These are phyloP conservation scores for Polyporus arcularius DNA, from an alignment of 768 basidiomycete species.

Conservation along the genomic window DNA sequence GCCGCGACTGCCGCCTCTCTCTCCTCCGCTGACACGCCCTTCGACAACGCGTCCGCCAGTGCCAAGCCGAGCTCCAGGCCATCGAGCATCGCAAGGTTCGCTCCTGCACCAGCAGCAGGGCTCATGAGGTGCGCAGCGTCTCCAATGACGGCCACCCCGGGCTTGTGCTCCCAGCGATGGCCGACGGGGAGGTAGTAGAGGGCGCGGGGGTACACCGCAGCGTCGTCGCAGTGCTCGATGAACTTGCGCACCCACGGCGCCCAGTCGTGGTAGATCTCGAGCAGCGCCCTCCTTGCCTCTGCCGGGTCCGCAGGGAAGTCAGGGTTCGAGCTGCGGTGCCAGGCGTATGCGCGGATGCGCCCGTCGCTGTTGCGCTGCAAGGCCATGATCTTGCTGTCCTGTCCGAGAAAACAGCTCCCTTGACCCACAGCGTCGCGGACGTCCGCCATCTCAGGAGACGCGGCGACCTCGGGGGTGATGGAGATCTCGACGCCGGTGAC, in stretches of 20 bases:
- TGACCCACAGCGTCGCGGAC: slow-evolving; percentile 24
- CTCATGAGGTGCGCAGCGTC: slow-evolving; percentile 42
- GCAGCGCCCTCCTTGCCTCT: slow-evolving; percentile 9
- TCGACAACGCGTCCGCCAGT: slow-evolving; percentile 1
- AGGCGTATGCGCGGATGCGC: slow-evolving; percentile 14
- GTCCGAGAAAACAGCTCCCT: slow-evolving; percentile 31
- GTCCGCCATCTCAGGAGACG: slow-evolving; percentile 1
- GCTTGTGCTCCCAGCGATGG: slow-evolving; percentile 13
- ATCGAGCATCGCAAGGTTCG: slow-evolving; percentile 37
- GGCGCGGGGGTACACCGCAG: slow-evolving; percentile 14
- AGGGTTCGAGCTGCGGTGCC: slow-evolving; percentile 1
- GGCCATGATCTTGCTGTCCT: slow-evolving; percentile 29
- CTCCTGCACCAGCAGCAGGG: slow-evolving; percentile 39
- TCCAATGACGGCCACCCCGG: slow-evolving; percentile 6
- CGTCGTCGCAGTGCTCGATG: slow-evolving; percentile 7
- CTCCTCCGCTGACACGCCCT: not conserved
- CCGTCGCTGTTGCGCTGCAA: slow-evolving; percentile 36
- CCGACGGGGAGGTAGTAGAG: slow-evolving; percentile 13
- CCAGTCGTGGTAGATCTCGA: slow-evolving; percentile 7
- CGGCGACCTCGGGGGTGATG: slow-evolving; percentile 22
- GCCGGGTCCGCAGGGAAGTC: slow-evolving; percentile 8
- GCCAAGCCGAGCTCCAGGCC: slow-evolving; percentile 18
- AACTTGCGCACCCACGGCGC: slow-evolving; percentile 16
- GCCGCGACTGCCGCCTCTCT: slow-evolving; percentile 5
- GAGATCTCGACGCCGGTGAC: slow-evolving; percentile 22